phyloP scores from a whole-genome alignment of 805 yeast species.

The Yamadazyma kitorensis region DNA sequence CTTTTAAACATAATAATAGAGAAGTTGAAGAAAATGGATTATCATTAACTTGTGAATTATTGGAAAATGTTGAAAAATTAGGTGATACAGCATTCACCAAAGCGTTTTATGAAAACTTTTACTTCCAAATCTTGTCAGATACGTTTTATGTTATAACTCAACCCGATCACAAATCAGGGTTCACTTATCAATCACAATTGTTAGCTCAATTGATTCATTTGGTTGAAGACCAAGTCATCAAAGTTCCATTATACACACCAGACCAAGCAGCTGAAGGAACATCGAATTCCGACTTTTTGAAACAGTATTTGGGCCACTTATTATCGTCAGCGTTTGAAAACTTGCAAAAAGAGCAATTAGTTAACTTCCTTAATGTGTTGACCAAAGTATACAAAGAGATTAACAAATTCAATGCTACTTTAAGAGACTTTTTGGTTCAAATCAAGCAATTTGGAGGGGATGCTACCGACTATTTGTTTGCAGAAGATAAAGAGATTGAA shows the following conservation, averaged over 20 bases:
- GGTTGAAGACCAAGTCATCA: constrained; percentile 72
- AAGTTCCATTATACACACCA: constrained; percentile 74
- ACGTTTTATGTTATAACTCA: constrained; percentile 92
- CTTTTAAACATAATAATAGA: constrained; percentile 94
- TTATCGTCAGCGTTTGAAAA: constrained; percentile 90
- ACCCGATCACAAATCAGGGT: constrained; percentile 97
- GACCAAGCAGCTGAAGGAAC: constrained; percentile 86
- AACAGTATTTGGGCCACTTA: constrained; percentile 78
- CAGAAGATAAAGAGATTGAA: constrained; percentile 87
- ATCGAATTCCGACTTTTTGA: constrained; percentile 71
- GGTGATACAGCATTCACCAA: constrained; percentile 72
- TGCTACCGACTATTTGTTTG: constrained; percentile 89
- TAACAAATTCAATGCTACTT: constrained; percentile 71
- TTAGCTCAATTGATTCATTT: constrained; percentile 80
- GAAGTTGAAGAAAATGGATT: constrained; percentile 95
- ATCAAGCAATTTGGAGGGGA: constrained; percentile 95
- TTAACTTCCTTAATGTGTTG: constrained; percentile 76
- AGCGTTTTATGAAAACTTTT: constrained; percentile 85
- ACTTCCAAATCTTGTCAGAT: constrained; percentile 85
- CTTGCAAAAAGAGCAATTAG: constrained; percentile 76
- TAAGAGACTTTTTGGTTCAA: constrained; percentile 95
- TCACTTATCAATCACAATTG: constrained; percentile 80
- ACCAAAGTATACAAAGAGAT: constrained; percentile 71
- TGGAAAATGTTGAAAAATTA: constrained; percentile 78
- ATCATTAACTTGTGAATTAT: constrained; percentile 74